Conservation (phyloP, 495 filamentous ascomycete genomes). For the Xylaria intraflava region DNA sequence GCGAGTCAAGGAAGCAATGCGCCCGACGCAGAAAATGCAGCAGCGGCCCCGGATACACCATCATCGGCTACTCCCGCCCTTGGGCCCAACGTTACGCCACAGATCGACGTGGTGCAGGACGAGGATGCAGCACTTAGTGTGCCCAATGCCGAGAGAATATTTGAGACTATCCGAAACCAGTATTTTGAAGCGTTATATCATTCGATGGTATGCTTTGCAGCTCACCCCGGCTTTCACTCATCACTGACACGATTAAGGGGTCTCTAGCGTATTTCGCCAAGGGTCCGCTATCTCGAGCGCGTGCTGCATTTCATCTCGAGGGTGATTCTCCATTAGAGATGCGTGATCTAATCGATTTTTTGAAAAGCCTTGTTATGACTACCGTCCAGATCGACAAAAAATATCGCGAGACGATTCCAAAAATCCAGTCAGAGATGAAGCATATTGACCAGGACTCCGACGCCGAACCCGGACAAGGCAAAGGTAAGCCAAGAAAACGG, state of each 20-base stretch:
- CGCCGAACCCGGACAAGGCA: constrained; percentile 36
- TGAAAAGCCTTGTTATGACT: constrained; percentile 64
- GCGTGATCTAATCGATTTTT: constrained; percentile 57
- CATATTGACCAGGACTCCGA: constrained; percentile 53
- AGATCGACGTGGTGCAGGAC: neutral
- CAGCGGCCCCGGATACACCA: constrained; percentile 4
- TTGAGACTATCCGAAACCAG: constrained; percentile 63
- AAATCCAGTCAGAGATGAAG: constrained; percentile 57
- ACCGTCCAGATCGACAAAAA: constrained; percentile 80
- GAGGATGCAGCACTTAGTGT: constrained; percentile 15
- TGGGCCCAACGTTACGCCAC: neutral
- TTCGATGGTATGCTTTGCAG: constrained; percentile 56
- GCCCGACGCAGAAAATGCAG: neutral
- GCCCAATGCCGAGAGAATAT: constrained; percentile 56
- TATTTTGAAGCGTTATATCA: constrained; percentile 88
- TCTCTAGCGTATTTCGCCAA: constrained; percentile 97
- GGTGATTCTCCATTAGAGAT: constrained; percentile 46
- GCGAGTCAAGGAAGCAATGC: constrained; percentile 1
- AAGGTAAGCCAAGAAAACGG: constrained; percentile 44
- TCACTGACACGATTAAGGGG: constrained; percentile 47
- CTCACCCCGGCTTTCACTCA: neutral
- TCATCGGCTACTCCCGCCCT: neutral
- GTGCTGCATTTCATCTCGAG: constrained; percentile 63
- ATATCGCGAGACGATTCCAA: constrained; percentile 69
- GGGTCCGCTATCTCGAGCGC: constrained; percentile 82